These are phyloP conservation scores for Pseudogymnoascus pannorum DNA, from an alignment of 2,329 filamentous ascomycete genomes.

Conservation along the genomic window DNA sequence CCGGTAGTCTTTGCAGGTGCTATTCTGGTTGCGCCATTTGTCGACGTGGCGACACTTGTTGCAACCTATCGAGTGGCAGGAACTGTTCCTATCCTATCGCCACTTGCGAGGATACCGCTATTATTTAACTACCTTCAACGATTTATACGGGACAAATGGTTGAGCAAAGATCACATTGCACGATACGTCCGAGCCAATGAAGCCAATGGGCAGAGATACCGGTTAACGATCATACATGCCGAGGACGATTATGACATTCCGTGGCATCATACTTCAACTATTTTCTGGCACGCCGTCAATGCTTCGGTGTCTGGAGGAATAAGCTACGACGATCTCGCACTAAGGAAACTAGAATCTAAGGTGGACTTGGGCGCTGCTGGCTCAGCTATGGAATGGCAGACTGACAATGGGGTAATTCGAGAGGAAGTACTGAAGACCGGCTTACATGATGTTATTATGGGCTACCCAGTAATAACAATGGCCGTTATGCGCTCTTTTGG, in stretches of 20 bases:
- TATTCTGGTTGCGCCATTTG: constrained; percentile 36
- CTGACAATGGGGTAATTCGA: constrained; percentile 40
- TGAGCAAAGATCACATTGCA: constrained; percentile 41
- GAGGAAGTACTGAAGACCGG: constrained; percentile 49
- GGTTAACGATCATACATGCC: constrained; percentile 42
- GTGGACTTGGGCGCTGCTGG: constrained; percentile 41
- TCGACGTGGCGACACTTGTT: not conserved
- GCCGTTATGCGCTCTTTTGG: constrained; percentile 44
- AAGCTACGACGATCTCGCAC: constrained; percentile 38
- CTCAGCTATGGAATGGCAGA: constrained; percentile 41
- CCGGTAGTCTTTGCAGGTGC: constrained; percentile 45
- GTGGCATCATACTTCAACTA: constrained; percentile 39
- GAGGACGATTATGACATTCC: constrained; percentile 47
- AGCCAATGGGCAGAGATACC: constrained; percentile 30
- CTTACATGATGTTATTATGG: constrained; percentile 51
- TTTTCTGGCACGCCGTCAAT: constrained; percentile 51
- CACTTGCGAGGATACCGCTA: constrained; percentile 40
- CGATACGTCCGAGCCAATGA: constrained; percentile 31
- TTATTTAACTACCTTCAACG: constrained; percentile 39
- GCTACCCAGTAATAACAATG: constrained; percentile 45
- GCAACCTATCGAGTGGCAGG: constrained; percentile 26
- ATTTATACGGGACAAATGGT: constrained; percentile 45
- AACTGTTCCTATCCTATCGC: constrained; percentile 45
- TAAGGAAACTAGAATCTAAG: constrained; percentile 34
- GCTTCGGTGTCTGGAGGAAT: constrained; percentile 34